These are phyloP conservation scores for Ballota nigra DNA, from an alignment of 257 asterid species.

Conservation along the genomic window DNA sequence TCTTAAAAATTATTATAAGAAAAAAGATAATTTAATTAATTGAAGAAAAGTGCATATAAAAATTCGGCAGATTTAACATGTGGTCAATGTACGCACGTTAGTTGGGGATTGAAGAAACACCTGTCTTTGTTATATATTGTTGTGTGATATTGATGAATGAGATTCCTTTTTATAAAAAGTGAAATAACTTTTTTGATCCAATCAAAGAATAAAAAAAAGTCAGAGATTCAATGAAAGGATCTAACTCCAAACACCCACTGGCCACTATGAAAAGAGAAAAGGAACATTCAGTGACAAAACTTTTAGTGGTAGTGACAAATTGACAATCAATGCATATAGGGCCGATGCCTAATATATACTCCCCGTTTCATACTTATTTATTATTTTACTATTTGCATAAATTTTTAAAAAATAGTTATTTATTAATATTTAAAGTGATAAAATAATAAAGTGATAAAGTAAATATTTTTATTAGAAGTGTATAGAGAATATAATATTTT, in stretches of 20 bases:
- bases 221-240: neutral
- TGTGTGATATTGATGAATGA: neutral
- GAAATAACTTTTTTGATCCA: neutral
- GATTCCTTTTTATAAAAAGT: neutral
- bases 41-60: no score
- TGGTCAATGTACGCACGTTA: neutral
- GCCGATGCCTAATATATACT: no score
- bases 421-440: no score
- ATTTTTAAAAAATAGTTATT: no score
- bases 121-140: no score
- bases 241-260: neutral
- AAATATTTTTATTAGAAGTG: no score
- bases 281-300: neutral
- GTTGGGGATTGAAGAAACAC: neutral
- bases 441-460: no score
- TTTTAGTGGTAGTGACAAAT: neutral
- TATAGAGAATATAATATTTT: no score
- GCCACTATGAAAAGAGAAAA: neutral
- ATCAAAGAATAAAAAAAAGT: neutral
- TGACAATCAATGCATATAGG: neutral
- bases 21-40: no score
- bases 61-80: neutral
- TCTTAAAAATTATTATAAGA: no score
- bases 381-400: no score
- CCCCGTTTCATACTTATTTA: no score